These are phyloP conservation scores for Lyophyllum semitale DNA, from an alignment of 768 basidiomycete species.

Conservation along the genomic window DNA sequence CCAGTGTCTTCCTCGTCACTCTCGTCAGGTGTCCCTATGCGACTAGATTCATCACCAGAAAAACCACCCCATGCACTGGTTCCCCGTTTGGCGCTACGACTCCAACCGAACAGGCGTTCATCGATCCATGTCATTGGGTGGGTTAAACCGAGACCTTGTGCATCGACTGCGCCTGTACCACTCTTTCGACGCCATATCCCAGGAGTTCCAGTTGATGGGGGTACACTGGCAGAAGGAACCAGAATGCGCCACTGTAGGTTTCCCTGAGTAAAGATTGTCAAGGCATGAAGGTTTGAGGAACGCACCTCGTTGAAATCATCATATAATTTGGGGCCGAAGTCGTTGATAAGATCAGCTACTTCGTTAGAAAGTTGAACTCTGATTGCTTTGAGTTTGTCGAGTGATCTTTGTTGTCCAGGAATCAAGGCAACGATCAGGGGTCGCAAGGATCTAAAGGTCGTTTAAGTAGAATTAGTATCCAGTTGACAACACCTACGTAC, in stretches of 20 bases:
- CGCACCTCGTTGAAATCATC: conserved; percentile 83
- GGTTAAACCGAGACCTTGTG: conserved; percentile 79
- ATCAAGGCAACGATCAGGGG: conserved; percentile 86
- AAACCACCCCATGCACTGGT: conserved; percentile 84
- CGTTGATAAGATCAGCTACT: conserved; percentile 80
- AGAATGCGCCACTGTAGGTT: conserved; percentile 69
- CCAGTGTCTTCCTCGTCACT: conserved; percentile 88
- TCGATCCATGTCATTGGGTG: conserved; percentile 97
- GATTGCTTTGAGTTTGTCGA: conserved; percentile 75
- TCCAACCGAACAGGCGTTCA: conserved; percentile 93
- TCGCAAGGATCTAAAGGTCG: conserved; percentile 70
- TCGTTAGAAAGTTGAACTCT: conserved; percentile 80
- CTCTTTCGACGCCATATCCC: conserved; percentile 83
- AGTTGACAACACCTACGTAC: conserved; percentile 46
- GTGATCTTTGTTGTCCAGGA: conserved; percentile 83
- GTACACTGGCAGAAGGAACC: conserved; percentile 81
- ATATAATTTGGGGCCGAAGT: conserved; percentile 85
- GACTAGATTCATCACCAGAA: conserved; percentile 57
- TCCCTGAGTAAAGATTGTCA: conserved; percentile 8
- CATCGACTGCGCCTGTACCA: conserved; percentile 80
- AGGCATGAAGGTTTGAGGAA: conserved; percentile 1
- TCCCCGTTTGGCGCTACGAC: conserved; percentile 72
- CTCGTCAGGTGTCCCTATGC: conserved; percentile 69
- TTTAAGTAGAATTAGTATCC: conserved; percentile 2
- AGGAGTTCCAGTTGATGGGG: conserved; percentile 73